Evolutionary conservation across 192 early-diverging fungal species (phyloP).

Genomic region (Umbelopsis ramanniana): DNA sequence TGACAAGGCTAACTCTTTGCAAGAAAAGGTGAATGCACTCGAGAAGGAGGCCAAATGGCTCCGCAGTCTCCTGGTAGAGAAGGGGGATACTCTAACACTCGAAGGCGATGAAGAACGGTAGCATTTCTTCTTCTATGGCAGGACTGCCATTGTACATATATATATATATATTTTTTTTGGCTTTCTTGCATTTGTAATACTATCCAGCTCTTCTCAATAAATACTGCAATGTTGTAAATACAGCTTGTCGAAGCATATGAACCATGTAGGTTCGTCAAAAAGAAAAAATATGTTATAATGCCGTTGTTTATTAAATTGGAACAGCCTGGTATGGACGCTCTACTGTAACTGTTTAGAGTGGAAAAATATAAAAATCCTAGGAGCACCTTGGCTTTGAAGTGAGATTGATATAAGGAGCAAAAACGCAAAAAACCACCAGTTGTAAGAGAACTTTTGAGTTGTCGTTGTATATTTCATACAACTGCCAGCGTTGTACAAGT

Average conservation of each 20-base stretch:
- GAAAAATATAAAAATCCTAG: too few species aligned
- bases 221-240: too few species aligned
- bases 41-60: slow-evolving; percentile 95
- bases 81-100: neutral
- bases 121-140: neutral
- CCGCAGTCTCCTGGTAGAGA: slow-evolving; percentile 41
- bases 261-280: too few species aligned
- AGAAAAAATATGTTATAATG: too few species aligned
- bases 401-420: neutral
- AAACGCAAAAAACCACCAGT: slow-evolving; percentile 5
- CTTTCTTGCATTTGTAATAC: neutral
- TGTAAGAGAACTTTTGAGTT: neutral
- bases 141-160: neutral
- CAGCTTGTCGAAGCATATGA: too few species aligned
- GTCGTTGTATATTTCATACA: neutral
- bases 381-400: neutral
- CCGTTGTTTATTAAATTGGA: too few species aligned
- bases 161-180: too few species aligned
- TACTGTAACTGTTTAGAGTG: too few species aligned
- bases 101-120: neutral
- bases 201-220: too few species aligned
- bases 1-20: slow-evolving; percentile 70
- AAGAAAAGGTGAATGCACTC: slow-evolving; percentile 80
- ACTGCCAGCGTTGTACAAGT: slow-evolving; percentile 13
- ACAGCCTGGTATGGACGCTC: too few species aligned